Percentiles rank a stretch among this genome's conserved stretches.
Conservation (phyloP, 306 rosid genomes). For the Castanopsis chinensis region DNA sequence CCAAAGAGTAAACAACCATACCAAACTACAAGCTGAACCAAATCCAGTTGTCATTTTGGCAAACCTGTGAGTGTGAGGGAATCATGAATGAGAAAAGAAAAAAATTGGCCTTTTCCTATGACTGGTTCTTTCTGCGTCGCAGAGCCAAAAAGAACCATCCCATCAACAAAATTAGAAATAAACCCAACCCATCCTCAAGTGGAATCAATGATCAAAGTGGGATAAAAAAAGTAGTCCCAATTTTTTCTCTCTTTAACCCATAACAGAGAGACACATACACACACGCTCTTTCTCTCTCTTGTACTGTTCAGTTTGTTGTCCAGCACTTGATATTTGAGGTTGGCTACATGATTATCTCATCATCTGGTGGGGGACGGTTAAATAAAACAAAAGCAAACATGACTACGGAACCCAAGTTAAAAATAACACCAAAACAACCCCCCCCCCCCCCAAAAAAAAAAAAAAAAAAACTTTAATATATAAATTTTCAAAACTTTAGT, state of each 20-base stretch:
- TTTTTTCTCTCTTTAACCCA: not conserved
- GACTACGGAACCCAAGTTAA: slow-evolving; percentile 15
- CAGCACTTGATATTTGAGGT: slow-evolving; percentile 54
- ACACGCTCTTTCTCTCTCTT: slow-evolving; percentile 17
- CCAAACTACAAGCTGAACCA: slow-evolving; percentile 40
- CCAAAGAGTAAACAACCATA: slow-evolving; percentile 46
- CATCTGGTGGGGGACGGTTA: slow-evolving; percentile 43
- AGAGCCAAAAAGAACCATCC: slow-evolving; percentile 45
- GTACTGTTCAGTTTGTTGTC: slow-evolving; percentile 38
- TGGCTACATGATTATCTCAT: slow-evolving; percentile 85
- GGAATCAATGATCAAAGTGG: slow-evolving; percentile 37
- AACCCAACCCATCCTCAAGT: slow-evolving; percentile 29
- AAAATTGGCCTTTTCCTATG: slow-evolving; percentile 43
- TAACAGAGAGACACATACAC: not conserved
- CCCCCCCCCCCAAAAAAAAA: not conserved
- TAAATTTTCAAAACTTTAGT: not conserved
- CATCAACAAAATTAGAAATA: slow-evolving; percentile 26
- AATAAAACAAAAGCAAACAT: slow-evolving; percentile 64
- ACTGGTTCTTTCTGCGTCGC: slow-evolving; percentile 44
- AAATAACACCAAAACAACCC: not conserved
- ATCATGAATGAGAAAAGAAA: slow-evolving; percentile 35
- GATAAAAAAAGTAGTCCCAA: not conserved
- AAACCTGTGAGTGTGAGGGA: slow-evolving; percentile 34
- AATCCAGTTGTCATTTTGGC: slow-evolving; percentile 46
- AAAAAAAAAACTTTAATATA: not conserved